Evolutionary conservation across 805 yeast species (phyloP).

Genomic region (Novakomyces olei): DNA sequence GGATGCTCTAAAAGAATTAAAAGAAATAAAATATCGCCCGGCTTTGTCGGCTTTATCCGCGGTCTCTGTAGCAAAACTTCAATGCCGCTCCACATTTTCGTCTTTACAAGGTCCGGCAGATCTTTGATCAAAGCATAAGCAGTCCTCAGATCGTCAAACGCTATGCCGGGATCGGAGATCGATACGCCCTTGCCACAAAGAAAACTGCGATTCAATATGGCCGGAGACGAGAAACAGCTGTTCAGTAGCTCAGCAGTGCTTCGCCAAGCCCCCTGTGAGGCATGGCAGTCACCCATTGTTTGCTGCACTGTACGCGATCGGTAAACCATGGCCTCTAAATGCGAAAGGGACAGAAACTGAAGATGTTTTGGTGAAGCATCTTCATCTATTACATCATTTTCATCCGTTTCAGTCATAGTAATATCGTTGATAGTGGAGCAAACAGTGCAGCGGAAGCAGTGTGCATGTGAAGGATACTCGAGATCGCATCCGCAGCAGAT

Average conservation of each 20-base stretch:
- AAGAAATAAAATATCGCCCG: slow-evolving; percentile 32
- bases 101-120: slow-evolving; percentile 25
- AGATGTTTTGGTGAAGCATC: slow-evolving; percentile 1
- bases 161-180: slow-evolving; percentile 27
- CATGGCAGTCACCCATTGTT: background rate
- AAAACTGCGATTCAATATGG: background rate
- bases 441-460: slow-evolving; percentile 32
- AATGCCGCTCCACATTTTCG: slow-evolving; percentile 27
- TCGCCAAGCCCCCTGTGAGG: slow-evolving; percentile 11
- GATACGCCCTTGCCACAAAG: slow-evolving; percentile 11
- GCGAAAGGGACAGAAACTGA: slow-evolving; percentile 17
- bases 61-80: slow-evolving; percentile 33
- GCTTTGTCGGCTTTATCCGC: slow-evolving; percentile 17
- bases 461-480: slow-evolving; percentile 11
- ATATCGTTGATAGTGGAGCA: slow-evolving; percentile 21
- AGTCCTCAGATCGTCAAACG: slow-evolving; percentile 25
- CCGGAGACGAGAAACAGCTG: background rate
- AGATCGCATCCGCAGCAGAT: slow-evolving; percentile 14
- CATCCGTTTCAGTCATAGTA: slow-evolving; percentile 6
- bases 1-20: slow-evolving; percentile 53
- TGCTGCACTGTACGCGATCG: slow-evolving; percentile 25
- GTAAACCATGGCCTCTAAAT: slow-evolving; percentile 14
- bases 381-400: too few relatives aligned
- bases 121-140: slow-evolving; percentile 25
- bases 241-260: background rate